Percentiles rank a stretch among this genome's conserved stretches.
phyloP scores from a whole-genome alignment of 2,329 filamentous ascomycete genomes.

The Talaromyces sp. region DNA sequence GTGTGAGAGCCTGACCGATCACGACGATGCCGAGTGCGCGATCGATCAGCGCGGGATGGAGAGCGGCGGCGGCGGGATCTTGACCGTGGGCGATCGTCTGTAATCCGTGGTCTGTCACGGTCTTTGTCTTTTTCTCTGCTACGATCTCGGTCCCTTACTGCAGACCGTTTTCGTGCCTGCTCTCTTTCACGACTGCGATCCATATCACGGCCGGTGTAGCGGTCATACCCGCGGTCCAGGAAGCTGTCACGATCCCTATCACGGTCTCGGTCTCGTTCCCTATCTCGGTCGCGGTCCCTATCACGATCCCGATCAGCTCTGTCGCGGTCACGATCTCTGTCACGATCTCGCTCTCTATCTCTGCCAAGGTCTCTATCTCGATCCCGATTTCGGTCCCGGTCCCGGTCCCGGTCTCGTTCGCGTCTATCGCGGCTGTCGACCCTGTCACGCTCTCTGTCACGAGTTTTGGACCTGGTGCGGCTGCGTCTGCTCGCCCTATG shows the following conservation, averaged over 20 bases:
- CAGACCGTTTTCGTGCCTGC: constrained; percentile 20
- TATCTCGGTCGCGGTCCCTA: constrained; percentile 32
- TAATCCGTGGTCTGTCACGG: constrained; percentile 7
- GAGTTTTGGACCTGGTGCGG: constrained; percentile 26
- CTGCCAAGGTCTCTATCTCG: constrained; percentile 26
- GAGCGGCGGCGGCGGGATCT: constrained; percentile 14
- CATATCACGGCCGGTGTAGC: constrained; percentile 27
- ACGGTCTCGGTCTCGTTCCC: constrained; percentile 22
- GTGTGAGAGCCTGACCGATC: constrained; percentile 14
- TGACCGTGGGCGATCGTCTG: constrained; percentile 17
- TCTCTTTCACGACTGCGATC: constrained; percentile 24
- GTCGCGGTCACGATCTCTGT: constrained; percentile 28
- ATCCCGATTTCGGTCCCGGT: constrained; percentile 30
- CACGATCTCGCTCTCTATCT: constrained; percentile 25
- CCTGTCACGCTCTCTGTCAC: constrained; percentile 30
- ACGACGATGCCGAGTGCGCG: constrained; percentile 9
- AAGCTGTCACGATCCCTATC: constrained; percentile 33
- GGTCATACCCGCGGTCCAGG: constrained; percentile 28
- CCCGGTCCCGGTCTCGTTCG: constrained; percentile 27
- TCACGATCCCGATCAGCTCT: constrained; percentile 29
- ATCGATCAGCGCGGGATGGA: constrained; percentile 3
- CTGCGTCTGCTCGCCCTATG: constrained; percentile 22
- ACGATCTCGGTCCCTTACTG: constrained; percentile 19
- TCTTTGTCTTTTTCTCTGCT: constrained; percentile 19
- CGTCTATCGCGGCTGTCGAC: constrained; percentile 29